Evolutionary conservation across 371 early-diverging fungal species (phyloP).

Genomic region (Rhizopus arrhizus): DNA sequence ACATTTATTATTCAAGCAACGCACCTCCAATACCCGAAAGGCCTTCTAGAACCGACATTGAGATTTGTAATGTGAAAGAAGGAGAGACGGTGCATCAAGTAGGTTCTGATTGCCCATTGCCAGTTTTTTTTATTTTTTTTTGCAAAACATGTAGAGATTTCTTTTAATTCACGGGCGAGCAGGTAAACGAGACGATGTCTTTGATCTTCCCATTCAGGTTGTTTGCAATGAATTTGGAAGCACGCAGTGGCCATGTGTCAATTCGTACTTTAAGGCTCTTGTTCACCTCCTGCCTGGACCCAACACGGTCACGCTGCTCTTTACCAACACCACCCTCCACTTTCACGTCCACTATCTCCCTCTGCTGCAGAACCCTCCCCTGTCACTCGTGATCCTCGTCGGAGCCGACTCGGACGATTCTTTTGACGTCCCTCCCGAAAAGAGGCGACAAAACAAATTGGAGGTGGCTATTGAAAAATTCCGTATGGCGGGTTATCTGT

Average conservation of each 20-base stretch:
- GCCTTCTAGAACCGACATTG: slow-evolving; percentile 7
- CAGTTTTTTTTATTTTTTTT: no score
- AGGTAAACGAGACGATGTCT: slow-evolving; percentile 25
- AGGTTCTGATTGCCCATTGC: neutral
- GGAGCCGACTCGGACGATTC: slow-evolving; percentile 59
- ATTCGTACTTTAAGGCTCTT: slow-evolving; percentile 65
- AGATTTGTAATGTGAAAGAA: slow-evolving; percentile 47
- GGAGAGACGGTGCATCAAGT: slow-evolving; percentile 61
- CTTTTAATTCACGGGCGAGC: slow-evolving; percentile 62
- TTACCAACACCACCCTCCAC: slow-evolving; percentile 17
- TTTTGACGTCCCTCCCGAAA: slow-evolving; percentile 66
- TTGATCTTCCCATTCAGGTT: slow-evolving; percentile 45
- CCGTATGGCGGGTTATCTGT: slow-evolving; percentile 67
- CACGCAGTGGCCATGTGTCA: slow-evolving; percentile 55
- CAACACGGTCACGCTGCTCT: slow-evolving; percentile 53
- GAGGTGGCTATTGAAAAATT: slow-evolving; percentile 57
- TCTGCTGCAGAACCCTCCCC: slow-evolving; percentile 57
- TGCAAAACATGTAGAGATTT: slow-evolving; percentile 41
- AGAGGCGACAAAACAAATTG: slow-evolving; percentile 48
- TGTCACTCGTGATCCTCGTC: slow-evolving; percentile 59
- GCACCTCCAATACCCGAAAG: slow-evolving; percentile 16
- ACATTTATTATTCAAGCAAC: no score
- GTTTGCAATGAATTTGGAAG: slow-evolving; percentile 53
- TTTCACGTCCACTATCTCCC: slow-evolving; percentile 58
- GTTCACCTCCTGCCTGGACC: slow-evolving; percentile 63